Percentiles rank a stretch among this genome's conserved stretches.
Conservation (phyloP, 1,284 basidiomycete species). For the Meripilus lineatus region DNA sequence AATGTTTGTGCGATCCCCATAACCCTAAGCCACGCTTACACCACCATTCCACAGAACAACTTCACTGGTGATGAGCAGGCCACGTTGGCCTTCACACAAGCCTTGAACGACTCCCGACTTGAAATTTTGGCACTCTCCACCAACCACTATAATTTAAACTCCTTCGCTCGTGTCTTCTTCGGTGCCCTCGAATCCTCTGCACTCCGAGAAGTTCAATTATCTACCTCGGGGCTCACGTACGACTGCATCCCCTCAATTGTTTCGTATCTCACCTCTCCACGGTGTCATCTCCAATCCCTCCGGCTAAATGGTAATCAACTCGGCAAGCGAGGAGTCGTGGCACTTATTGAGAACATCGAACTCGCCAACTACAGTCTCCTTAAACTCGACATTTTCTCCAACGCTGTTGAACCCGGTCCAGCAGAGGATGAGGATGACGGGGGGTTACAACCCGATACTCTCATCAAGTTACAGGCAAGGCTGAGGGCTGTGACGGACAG, state of each 20-base stretch:
- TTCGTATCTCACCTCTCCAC: constrained; percentile 47
- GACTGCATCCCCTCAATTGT: constrained; percentile 39
- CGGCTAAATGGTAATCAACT: constrained; percentile 55
- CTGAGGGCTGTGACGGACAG: constrained; percentile 39
- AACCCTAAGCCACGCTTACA: background rate
- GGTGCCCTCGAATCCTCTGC: constrained; percentile 39
- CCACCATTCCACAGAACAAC: constrained; percentile 34
- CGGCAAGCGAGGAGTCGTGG: constrained; percentile 37
- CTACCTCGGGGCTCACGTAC: constrained; percentile 45
- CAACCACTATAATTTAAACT: constrained; percentile 40
- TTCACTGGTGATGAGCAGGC: constrained; percentile 35
- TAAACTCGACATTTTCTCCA: constrained; percentile 48
- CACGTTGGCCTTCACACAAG: constrained; percentile 34
- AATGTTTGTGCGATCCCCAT: constrained; percentile 36
- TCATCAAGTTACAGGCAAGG: constrained; percentile 14
- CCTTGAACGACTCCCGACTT: constrained; percentile 46
- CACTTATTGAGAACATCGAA: constrained; percentile 42
- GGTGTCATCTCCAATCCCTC: constrained; percentile 46
- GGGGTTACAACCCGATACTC: background rate
- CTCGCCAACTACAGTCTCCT: constrained; percentile 45
- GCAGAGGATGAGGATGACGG: constrained; percentile 22
- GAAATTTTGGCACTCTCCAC: constrained; percentile 40
- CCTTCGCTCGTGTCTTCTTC: constrained; percentile 47
- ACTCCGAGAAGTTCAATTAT: constrained; percentile 53
- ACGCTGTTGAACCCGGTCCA: constrained; percentile 24